Percentiles rank a stretch among this genome's conserved stretches.
Conservation (phyloP, 1,284 basidiomycete species). For the Apiotrichum akiyoshidainum region DNA sequence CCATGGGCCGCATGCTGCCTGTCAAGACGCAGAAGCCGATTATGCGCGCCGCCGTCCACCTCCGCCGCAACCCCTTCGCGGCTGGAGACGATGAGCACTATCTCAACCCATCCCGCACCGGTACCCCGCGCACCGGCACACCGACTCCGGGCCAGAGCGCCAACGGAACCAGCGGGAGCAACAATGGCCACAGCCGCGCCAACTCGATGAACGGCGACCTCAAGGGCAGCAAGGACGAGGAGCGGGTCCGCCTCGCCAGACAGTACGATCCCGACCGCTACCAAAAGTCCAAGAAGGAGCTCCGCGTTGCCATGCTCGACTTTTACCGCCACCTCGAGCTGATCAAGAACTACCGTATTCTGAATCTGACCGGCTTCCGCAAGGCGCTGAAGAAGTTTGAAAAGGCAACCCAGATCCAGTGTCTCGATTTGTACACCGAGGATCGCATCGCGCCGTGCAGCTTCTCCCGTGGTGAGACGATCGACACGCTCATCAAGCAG, state of each 20-base stretch:
- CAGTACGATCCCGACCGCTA: conserved; percentile 72
- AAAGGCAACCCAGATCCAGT: conserved; percentile 64
- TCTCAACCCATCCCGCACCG: not conserved
- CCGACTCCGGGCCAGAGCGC: not conserved
- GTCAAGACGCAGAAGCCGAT: not conserved
- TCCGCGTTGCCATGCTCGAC: conserved; percentile 78
- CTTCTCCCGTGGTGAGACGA: conserved; percentile 56
- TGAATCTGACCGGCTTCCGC: conserved; percentile 85
- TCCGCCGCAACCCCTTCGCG: conserved; percentile 23
- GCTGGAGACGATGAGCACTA: conserved; percentile 2
- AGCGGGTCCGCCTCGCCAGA: not conserved
- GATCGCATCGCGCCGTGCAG: conserved; percentile 60
- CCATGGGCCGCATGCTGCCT: conserved; percentile 32
- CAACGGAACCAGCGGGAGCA: conserved; percentile 4
- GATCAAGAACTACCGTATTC: conserved; percentile 77
- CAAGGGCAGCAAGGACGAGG: not conserved
- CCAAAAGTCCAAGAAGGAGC: conserved; percentile 71
- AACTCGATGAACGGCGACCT: not conserved
- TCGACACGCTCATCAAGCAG: conserved; percentile 67
- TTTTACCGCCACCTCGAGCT: conserved; percentile 76
- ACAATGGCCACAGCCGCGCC: not conserved
- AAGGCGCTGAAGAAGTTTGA: conserved; percentile 93
- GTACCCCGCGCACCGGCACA: not conserved
- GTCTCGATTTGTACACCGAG: conserved; percentile 69
- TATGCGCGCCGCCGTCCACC: conserved; percentile 20